phyloP scores from a whole-genome alignment of 441 rosid species.

The Euphorbia corollata region DNA sequence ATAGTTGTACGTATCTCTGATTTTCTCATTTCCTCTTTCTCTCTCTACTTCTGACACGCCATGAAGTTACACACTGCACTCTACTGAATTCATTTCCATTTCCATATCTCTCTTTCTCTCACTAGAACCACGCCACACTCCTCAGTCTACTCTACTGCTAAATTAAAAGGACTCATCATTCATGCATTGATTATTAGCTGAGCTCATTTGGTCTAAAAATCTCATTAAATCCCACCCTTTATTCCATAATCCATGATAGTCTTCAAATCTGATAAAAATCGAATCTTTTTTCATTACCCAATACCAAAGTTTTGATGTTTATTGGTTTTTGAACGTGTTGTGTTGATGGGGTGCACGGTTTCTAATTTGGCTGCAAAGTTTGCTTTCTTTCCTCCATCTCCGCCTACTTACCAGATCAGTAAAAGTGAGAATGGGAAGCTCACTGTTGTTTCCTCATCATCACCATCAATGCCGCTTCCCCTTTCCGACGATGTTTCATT shows the following conservation, averaged over 20 bases:
- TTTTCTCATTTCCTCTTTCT: slow-evolving; percentile 1
- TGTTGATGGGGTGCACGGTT: slow-evolving; percentile 75
- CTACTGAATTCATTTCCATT: not conserved
- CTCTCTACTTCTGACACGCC: slow-evolving; percentile 30
- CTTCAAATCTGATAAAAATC: too few species aligned
- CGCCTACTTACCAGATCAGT: slow-evolving; percentile 79
- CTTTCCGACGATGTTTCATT: slow-evolving; percentile 56
- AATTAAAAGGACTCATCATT: too few species aligned
- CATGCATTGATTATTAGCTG: not conserved
- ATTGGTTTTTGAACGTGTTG: slow-evolving; percentile 6
- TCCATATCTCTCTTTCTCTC: slow-evolving; percentile 1
- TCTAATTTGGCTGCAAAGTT: slow-evolving; percentile 94
- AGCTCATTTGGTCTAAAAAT: slow-evolving; percentile 9
- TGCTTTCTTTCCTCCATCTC: slow-evolving; percentile 98
- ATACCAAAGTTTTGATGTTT: not conserved
- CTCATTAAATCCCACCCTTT: not conserved
- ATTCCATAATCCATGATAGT: too few species aligned
- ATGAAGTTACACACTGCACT: slow-evolving; percentile 33
- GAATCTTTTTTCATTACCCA: too few species aligned
- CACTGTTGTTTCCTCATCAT: slow-evolving; percentile 46
- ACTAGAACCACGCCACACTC: slow-evolving; percentile 4
- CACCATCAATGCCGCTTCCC: slow-evolving; percentile 44
- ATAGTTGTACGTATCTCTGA: not conserved
- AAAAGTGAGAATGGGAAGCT: slow-evolving; percentile 62
- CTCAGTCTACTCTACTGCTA: too few species aligned